Conservation (phyloP, 1,139 yeast species). For the Magnusiomyces tetraspermus region DNA sequence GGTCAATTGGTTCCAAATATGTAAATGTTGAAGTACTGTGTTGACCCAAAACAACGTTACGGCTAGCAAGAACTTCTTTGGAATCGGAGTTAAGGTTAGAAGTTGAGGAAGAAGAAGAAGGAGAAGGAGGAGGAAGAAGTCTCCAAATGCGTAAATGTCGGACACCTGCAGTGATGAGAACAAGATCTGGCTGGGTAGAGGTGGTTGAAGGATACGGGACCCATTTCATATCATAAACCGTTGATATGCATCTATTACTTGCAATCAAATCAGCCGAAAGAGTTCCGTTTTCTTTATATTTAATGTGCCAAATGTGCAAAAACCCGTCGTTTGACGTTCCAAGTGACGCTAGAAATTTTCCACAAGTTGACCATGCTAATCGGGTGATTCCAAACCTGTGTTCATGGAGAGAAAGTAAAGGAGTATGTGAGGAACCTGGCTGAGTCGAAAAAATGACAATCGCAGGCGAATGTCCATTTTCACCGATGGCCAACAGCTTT, state of each 20-base stretch:
- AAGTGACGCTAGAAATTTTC: slow-evolving; percentile 45
- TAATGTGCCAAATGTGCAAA: slow-evolving; percentile 48
- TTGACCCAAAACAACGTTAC: slow-evolving; percentile 47
- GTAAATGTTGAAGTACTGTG: slow-evolving; percentile 42
- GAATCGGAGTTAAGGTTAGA: not conserved
- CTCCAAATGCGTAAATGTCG: slow-evolving; percentile 56
- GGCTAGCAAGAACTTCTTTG: slow-evolving; percentile 38
- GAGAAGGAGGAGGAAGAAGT: slow-evolving; percentile 17
- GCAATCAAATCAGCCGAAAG: slow-evolving; percentile 29
- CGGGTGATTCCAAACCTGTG: slow-evolving; percentile 55
- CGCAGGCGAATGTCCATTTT: slow-evolving; percentile 57
- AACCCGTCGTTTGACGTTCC: slow-evolving; percentile 61
- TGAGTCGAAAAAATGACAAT: slow-evolving; percentile 52
- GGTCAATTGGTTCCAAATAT: slow-evolving; percentile 32
- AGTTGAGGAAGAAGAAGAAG: not conserved
- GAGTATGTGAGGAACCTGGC: slow-evolving; percentile 35
- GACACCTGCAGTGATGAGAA: slow-evolving; percentile 46
- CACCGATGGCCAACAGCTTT: slow-evolving; percentile 53
- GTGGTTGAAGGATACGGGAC: slow-evolving; percentile 31
- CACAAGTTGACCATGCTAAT: slow-evolving; percentile 51
- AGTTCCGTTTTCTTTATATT: slow-evolving; percentile 18
- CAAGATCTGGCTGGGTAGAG: slow-evolving; percentile 5
- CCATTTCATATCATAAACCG: slow-evolving; percentile 50
- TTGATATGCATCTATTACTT: slow-evolving; percentile 53
- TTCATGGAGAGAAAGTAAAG: slow-evolving; percentile 46